Percentiles rank a stretch among this genome's conserved stretches.
Evolutionary conservation across 2,329 filamentous ascomycete species (phyloP).

Genomic region (Cladosporium sp.): DNA sequence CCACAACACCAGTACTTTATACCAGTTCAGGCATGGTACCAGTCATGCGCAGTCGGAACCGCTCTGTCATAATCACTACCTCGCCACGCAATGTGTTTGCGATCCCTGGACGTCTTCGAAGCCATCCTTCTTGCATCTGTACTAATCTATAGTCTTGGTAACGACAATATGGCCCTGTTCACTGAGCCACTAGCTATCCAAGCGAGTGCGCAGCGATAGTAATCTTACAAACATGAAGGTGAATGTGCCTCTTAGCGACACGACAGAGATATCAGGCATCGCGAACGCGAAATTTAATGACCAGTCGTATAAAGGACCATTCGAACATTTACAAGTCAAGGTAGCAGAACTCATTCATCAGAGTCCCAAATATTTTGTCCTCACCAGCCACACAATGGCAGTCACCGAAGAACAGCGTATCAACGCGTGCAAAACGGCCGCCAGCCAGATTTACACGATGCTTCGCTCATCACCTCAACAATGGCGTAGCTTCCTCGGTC

Average conservation of each 20-base stretch:
- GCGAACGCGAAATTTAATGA: constrained; percentile 1
- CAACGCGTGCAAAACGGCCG: constrained; percentile 27
- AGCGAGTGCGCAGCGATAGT: neutral
- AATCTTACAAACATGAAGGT: neutral
- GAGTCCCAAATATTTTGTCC: neutral
- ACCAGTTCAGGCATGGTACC: neutral
- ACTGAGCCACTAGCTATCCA: neutral
- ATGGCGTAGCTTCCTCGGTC: constrained; percentile 23
- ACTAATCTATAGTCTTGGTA: neutral
- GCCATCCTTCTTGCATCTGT: neutral
- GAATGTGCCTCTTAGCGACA: neutral
- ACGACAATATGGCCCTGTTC: neutral
- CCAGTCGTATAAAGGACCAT: too few relatives aligned
- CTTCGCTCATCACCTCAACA: constrained; percentile 29
- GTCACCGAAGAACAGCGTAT: constrained; percentile 30
- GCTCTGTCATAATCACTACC: neutral
- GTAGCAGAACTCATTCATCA: too few relatives aligned
- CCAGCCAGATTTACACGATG: constrained; percentile 31
- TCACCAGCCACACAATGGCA: neutral
- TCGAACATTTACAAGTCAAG: too few relatives aligned
- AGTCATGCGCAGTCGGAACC: neutral
- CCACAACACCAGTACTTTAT: neutral
- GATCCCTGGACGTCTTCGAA: neutral
- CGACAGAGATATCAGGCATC: too few relatives aligned
- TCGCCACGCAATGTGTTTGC: neutral